Base-by-base conservation (phyloP, 1,284 basidiomycete species). In the Anthracocystis setariae region DNA sequence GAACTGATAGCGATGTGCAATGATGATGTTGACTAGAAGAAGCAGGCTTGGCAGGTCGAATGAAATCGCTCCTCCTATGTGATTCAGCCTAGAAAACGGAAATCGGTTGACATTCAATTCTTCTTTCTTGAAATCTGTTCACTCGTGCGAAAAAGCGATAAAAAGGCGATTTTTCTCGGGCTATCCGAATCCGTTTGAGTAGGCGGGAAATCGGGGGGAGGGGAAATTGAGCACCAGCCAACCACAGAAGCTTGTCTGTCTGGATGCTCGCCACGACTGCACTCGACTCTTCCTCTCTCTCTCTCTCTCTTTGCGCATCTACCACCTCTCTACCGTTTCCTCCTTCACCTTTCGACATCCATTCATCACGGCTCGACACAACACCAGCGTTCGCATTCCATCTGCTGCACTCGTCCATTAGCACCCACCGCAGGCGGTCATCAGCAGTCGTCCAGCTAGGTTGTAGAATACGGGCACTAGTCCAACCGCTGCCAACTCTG, bases 121-220 rank as follows among this genome's bases (percentile, higher is more conserved):
- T 59, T 59, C 56, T 50, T 21, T 1, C n/a, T n/a, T n/a, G n/a
- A n/a, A n/a, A n/a, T n/a, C n/a, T n/a, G n/a, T 35, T 44, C 8
- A 55, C 48, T 60, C 63, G 56, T 48, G 52, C 57, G 63, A 60
- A 43, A 50, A 35, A 20, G 7, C 23, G 3, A n/a, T n/a, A n/a
- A 29, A 29, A 7, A 12, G 7, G 29, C 29, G 29, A 29, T 29
- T 29, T 29, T 29, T 29, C 7, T 29, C 10, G 37, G 35, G 23
- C 25, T 7, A 10, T 39, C 49, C 54, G 50, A 46, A 64, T 53
- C 54, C 54, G 61, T 64, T 52, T 43, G 39, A 38, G 38, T 25
- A 12, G 29, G 29, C 5, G 29, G 29, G 29, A 29, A 46, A 59
- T 58, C 63, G 63, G 63, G 52, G 17, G 20, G 39, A 8, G 20